These are phyloP conservation scores for Corniculantispora saksenae DNA, from an alignment of 2,329 filamentous ascomycete species.

Conservation along the genomic window DNA sequence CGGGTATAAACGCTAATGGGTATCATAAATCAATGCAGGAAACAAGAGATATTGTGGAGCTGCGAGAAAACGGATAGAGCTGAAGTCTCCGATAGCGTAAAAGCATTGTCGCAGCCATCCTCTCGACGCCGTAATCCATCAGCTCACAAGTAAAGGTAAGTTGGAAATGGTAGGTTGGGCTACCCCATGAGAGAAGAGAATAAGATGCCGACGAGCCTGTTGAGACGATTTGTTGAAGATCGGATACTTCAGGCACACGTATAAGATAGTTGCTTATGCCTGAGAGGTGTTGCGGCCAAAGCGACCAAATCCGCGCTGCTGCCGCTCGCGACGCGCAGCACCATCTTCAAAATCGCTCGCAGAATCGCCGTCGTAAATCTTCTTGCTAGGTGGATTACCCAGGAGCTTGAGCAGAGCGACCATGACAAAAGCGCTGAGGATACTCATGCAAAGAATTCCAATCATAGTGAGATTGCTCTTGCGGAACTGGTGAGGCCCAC, in stretches of 20 bases:
- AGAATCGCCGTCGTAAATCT: constrained; percentile 42
- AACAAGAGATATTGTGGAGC: constrained; percentile 5
- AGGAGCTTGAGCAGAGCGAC: constrained; percentile 62
- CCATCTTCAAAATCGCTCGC: constrained; percentile 57
- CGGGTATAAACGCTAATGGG: constrained; percentile 48
- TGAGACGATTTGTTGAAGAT: constrained; percentile 34
- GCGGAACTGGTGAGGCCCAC: constrained; percentile 70
- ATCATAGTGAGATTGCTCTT: constrained; percentile 88
- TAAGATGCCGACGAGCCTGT: constrained; percentile 11
- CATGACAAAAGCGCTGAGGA: constrained; percentile 71
- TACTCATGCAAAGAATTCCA: constrained; percentile 77
- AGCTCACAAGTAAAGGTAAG: neutral
- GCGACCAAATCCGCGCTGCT: constrained; percentile 59
- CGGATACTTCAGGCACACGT: constrained; percentile 13
- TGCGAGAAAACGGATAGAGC: neutral
- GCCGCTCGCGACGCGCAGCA: constrained; percentile 58
- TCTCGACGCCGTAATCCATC: neutral
- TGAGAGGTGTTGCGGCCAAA: constrained; percentile 36
- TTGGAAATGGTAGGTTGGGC: constrained; percentile 40
- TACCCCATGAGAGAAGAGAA: constrained; percentile 28
- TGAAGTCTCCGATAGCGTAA: constrained; percentile 48
- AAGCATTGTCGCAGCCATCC: constrained; percentile 50
- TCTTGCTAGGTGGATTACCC: constrained; percentile 54
- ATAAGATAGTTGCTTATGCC: constrained; percentile 21
- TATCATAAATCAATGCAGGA: constrained; percentile 38